These are phyloP conservation scores for Coemansia sp. DNA, from an alignment of 192 early-diverging fungal species.

Conservation along the genomic window DNA sequence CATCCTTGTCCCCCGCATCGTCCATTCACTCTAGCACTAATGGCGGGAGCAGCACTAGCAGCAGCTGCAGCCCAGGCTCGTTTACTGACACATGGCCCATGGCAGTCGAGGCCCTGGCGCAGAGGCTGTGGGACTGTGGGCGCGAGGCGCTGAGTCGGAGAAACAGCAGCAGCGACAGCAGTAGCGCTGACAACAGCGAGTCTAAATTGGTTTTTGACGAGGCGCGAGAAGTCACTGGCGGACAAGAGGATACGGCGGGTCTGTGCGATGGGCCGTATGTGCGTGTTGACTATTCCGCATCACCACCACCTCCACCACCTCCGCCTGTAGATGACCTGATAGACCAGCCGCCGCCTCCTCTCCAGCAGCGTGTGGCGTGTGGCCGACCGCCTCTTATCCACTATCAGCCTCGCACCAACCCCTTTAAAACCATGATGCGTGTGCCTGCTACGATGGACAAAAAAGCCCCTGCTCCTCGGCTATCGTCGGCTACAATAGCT, in stretches of 20 bases:
- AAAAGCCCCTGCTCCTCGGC: neutral
- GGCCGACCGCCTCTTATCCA: conserved; percentile 16
- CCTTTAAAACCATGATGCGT: conserved; percentile 35
- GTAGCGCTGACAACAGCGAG: neutral
- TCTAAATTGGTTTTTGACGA: conserved; percentile 14
- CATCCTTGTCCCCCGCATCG: neutral
- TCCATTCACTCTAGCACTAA: neutral
- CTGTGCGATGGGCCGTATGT: conserved; percentile 45
- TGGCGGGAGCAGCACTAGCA: neutral
- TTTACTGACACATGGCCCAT: conserved; percentile 22
- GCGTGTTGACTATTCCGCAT: conserved; percentile 14
- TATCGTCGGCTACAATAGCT: neutral
- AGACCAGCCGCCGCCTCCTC: neutral
- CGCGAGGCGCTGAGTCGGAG: conserved; percentile 13
- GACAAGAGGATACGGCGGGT: neutral
- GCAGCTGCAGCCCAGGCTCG: neutral
- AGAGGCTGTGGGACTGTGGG: conserved; percentile 35
- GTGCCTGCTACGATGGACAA: neutral
- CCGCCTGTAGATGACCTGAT: neutral
- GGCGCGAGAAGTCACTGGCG: neutral
- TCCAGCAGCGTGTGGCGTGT: conserved; percentile 1
- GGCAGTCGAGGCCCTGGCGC: conserved; percentile 30
- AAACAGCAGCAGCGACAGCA: conserved; percentile 7
- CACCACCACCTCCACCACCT: neutral
- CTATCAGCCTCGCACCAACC: conserved; percentile 28